Conservation (phyloP, 805 yeast genomes). For the Hermanozyma aechmeae region DNA sequence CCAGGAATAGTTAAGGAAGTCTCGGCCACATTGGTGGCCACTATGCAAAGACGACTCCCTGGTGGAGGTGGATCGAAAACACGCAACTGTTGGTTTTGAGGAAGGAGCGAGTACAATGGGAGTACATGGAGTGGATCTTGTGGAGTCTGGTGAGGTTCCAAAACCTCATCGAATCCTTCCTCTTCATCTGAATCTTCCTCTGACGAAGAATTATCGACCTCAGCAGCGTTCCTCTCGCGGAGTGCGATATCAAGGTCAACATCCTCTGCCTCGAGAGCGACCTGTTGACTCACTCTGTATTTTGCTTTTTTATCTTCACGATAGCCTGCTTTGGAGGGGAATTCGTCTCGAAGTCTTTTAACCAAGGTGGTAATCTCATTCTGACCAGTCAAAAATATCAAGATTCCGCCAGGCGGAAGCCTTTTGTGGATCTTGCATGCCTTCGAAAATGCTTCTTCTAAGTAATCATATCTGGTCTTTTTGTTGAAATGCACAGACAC, state of each 20-base stretch:
- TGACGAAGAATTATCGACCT: constrained; percentile 41
- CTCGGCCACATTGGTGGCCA: constrained; percentile 97
- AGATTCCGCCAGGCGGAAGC: constrained; percentile 90
- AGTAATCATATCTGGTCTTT: constrained; percentile 66
- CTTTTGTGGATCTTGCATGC: constrained; percentile 77
- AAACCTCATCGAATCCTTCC: constrained; percentile 63
- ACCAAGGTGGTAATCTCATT: constrained; percentile 79
- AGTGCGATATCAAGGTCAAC: constrained; percentile 59
- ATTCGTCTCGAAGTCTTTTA: constrained; percentile 55
- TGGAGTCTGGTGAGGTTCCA: constrained; percentile 62
- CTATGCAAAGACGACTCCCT: constrained; percentile 81
- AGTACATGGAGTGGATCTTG: constrained; percentile 79
- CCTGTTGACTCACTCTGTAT: constrained; percentile 50
- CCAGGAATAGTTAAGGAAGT: constrained; percentile 96
- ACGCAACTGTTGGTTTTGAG: constrained; percentile 92
- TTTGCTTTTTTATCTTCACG: constrained; percentile 11
- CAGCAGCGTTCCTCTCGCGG: constrained; percentile 19
- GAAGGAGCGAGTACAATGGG: constrained; percentile 85
- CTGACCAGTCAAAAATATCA: constrained; percentile 90
- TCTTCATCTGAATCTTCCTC: constrained; percentile 41
- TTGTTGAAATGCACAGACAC: constrained; percentile 86
- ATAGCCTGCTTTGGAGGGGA: constrained; percentile 41
- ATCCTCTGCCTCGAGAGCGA: constrained; percentile 80
- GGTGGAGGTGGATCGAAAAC: constrained; percentile 81
- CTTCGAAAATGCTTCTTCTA: constrained; percentile 80